A percentile compares a stretch with the other conserved stretches of the same genome.
phyloP scores from a whole-genome alignment of 2,329 filamentous ascomycete genomes.

The Colletotrichum neosansevieriae region DNA sequence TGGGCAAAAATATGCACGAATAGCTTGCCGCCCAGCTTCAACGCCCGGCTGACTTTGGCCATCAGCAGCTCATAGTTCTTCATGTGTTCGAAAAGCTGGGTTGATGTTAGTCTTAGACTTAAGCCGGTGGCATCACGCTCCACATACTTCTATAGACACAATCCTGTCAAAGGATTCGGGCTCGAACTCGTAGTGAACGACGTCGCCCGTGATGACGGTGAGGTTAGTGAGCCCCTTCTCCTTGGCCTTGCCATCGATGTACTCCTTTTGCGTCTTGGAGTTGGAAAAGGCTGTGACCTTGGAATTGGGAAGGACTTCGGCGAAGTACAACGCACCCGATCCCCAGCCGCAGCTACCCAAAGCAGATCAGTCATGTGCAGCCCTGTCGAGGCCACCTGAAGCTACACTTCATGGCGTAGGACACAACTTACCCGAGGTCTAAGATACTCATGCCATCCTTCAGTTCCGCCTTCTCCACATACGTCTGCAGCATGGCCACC shows the following conservation, averaged over 20 bases:
- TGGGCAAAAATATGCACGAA: slow-evolving; percentile 79
- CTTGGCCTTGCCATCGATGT: slow-evolving; percentile 71
- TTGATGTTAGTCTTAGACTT: slow-evolving; percentile 47
- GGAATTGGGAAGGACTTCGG: slow-evolving; percentile 72
- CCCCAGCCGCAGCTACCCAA: slow-evolving; percentile 74
- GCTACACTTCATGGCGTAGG: slow-evolving; percentile 7
- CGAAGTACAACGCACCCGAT: slow-evolving; percentile 73
- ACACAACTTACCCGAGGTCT: slow-evolving; percentile 66
- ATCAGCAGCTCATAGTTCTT: slow-evolving; percentile 79
- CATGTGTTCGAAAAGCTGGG: slow-evolving; percentile 77
- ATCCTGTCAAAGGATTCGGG: slow-evolving; percentile 71
- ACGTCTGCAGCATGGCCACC: slow-evolving; percentile 73
- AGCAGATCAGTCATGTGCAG: background rate
- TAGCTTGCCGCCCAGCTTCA: slow-evolving; percentile 73
- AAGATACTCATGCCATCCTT: slow-evolving; percentile 71
- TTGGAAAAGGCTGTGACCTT: slow-evolving; percentile 77
- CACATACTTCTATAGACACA: slow-evolving; percentile 68
- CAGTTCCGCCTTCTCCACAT: slow-evolving; percentile 71
- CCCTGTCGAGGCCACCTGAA: too few relatives aligned
- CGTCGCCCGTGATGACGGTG: slow-evolving; percentile 73
- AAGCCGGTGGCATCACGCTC: background rate
- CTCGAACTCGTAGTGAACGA: slow-evolving; percentile 74
- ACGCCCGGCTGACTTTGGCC: slow-evolving; percentile 69
- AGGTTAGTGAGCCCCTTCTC: slow-evolving; percentile 70
- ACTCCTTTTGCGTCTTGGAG: slow-evolving; percentile 74